These are phyloP conservation scores for Heritiera littoralis DNA, from an alignment of 345 rosid genomes.

Conservation along the genomic window DNA sequence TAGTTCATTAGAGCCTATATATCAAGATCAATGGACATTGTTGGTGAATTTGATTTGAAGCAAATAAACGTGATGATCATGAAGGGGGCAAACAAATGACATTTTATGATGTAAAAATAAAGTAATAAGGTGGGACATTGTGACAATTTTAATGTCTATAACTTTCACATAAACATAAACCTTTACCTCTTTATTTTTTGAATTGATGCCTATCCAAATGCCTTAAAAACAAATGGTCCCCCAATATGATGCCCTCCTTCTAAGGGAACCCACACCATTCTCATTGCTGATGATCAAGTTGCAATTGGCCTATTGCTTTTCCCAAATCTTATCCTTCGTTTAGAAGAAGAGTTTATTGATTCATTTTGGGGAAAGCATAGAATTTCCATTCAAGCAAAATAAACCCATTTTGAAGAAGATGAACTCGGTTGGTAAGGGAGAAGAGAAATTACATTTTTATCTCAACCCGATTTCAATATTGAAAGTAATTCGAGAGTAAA, in stretches of 20 bases:
- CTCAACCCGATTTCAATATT: too few species aligned
- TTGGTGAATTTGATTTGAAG: not conserved
- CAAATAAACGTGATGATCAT: not conserved
- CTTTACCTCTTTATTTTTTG: not conserved
- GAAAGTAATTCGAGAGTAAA: too few species aligned
- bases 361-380: not conserved
- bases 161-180: slow-evolving; percentile 19
- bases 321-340: not conserved
- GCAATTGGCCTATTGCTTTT: slow-evolving; percentile 3
- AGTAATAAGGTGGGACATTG: slow-evolving; percentile 14
- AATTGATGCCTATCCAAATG: slow-evolving; percentile 25
- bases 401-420: too few species aligned
- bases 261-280: slow-evolving; percentile 26
- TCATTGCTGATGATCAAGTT: slow-evolving; percentile 15
- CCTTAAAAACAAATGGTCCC: slow-evolving; percentile 29
- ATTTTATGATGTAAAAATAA: slow-evolving; percentile 18
- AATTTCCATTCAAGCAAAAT: not conserved
- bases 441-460: too few species aligned
- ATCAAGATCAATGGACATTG: not conserved
- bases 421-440: not conserved
- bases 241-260: slow-evolving; percentile 29
- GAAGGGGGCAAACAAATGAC: not conserved
- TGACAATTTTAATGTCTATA: slow-evolving; percentile 16
- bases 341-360: not conserved
- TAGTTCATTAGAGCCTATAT: not conserved